phyloP scores from a whole-genome alignment of 192 early-diverging fungal species.

The Borealophlyctis nickersoniae region DNA sequence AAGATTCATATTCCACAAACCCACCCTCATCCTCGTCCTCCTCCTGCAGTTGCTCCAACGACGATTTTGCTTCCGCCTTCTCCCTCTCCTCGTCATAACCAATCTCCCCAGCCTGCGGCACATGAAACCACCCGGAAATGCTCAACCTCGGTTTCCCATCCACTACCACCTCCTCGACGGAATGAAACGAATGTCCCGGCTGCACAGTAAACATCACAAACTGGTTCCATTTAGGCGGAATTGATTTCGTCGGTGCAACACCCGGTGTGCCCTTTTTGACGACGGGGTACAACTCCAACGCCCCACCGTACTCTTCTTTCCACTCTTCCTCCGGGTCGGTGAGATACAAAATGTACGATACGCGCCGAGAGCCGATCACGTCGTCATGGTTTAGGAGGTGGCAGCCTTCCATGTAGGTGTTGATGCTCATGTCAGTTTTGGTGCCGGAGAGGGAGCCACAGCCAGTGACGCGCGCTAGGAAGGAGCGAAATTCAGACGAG shows the following conservation, averaged over 20 bases:
- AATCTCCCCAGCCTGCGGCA: conserved; percentile 68
- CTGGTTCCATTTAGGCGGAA: conserved; percentile 72
- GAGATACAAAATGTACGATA: conserved; percentile 78
- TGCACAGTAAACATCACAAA: conserved; percentile 75
- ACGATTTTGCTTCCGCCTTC: conserved; percentile 45
- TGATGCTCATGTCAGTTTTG: conserved; percentile 73
- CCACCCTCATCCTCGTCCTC: conserved; percentile 4
- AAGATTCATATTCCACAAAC: conserved; percentile 10
- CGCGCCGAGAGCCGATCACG: conserved; percentile 71
- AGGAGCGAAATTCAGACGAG: conserved; percentile 67
- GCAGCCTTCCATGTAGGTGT: conserved; percentile 67
- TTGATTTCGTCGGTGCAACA: conserved; percentile 50
- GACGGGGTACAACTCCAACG: conserved; percentile 74
- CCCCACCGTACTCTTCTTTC: conserved; percentile 64
- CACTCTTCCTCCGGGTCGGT: conserved; percentile 66
- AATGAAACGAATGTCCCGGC: conserved; percentile 76
- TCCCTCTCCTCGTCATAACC: conserved; percentile 55
- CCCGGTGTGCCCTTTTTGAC: conserved; percentile 57
- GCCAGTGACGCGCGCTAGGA: conserved; percentile 61
- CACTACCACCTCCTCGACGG: conserved; percentile 70
- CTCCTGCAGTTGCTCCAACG: conserved; percentile 50
- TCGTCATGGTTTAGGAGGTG: conserved; percentile 80
- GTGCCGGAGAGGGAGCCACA: conserved; percentile 66
- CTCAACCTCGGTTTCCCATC: conserved; percentile 53
- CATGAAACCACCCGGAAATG: conserved; percentile 79